Percentiles rank a stretch among this genome's conserved stretches.
Evolutionary conservation across 129 eudicot genomes (phyloP).

Genomic region (Pittosporum tobira): DNA sequence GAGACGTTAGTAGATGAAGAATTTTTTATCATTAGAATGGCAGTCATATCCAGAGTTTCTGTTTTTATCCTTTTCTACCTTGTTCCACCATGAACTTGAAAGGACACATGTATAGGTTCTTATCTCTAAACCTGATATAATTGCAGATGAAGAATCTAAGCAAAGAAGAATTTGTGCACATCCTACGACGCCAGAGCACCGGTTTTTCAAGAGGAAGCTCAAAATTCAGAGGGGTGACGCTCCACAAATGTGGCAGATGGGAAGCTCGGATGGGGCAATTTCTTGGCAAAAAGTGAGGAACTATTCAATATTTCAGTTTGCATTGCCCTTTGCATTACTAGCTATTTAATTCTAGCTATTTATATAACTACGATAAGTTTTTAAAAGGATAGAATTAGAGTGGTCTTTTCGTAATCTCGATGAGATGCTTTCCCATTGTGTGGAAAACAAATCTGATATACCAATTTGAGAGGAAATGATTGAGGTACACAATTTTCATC

Average conservation of each 20-base stretch:
- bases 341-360: too few relatives aligned
- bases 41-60: background rate
- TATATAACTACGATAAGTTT: background rate
- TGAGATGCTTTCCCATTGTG: background rate
- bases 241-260: slow-evolving; percentile 89
- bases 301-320: slow-evolving; percentile 6
- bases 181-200: slow-evolving; percentile 65
- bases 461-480: slow-evolving; percentile 16
- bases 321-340: background rate
- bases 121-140: background rate
- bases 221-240: slow-evolving; percentile 73
- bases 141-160: slow-evolving; percentile 58
- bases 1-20: background rate
- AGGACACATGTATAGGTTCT: slow-evolving; percentile 5
- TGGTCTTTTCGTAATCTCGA: slow-evolving; percentile 4
- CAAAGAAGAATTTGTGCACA: slow-evolving; percentile 83
- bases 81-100: background rate
- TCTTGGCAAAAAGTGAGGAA: slow-evolving; percentile 69
- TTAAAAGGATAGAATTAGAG: slow-evolving; percentile 1
- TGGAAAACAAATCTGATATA: slow-evolving; percentile 9
- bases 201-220: slow-evolving; percentile 77
- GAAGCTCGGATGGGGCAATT: slow-evolving; percentile 94
- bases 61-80: background rate
- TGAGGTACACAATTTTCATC: slow-evolving; percentile 23
- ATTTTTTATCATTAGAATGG: too few relatives aligned